Base-by-base conservation (phyloP, 331 rosid genomes). In the Spiraea crenata region DNA sequence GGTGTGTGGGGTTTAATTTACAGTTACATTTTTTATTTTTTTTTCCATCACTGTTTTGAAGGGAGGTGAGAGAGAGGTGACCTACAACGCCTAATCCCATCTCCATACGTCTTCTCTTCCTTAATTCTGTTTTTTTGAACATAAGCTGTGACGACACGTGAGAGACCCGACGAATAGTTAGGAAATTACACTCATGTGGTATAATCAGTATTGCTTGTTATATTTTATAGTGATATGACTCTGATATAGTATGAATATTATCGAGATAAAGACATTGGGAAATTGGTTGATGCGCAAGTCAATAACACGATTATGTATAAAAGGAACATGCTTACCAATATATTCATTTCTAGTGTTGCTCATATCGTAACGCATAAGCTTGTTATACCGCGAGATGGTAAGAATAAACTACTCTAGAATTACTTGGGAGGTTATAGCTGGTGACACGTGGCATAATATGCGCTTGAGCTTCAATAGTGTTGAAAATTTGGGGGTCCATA, bases 41-140 rank as follows among this genome's bases (percentile, higher is more conserved):
- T 65, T 64, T 3, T 19, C 13, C 12, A 20, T n/a, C 39, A 10
- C 70, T 0, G 65, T 25, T 39, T 50, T n/a, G 59, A 56, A 35
- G 78, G 79, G 74, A 72, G 89, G 83, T 76, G 85, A 69, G 81
- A 73, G 87, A 84, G 77, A 82, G 97, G 92, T 93, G 78, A 89
- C 96, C 98, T 74, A 87, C 72, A 86, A 79, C 86, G 84, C 84
- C 95, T 81, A 92, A 85, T 79, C 37, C 72, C 34, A 76, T 63
- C 44, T 72, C 80, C 48, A 19, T 75, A 86, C 84, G 80, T 71
- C 37, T 74, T 13, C 17, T 9, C 12, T 35, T 42, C 15, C 47
- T 62, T n/a, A 2, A 34, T 25, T 25, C 31, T 25, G 31, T 25
- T 25, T 20, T 31, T n/a, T 20, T 12, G 62, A 57, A 37, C 35